Evolutionary conservation across 352 stramenopile species (phyloP).

Genomic region (Globisporangium spiculum): DNA sequence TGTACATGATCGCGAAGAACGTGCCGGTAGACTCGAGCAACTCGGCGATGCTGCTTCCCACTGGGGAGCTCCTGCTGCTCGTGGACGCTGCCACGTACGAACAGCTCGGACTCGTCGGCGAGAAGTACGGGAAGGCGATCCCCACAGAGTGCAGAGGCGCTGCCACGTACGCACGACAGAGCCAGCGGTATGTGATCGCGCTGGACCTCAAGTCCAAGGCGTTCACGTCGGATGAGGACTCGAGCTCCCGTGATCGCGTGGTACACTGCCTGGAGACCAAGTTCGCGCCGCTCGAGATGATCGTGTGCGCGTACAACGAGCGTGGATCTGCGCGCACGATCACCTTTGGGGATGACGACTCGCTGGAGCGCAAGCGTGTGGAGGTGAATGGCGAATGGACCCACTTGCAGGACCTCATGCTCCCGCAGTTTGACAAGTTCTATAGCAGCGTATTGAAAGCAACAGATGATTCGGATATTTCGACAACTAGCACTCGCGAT

Average conservation of each 20-base stretch:
- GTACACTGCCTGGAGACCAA: conserved; percentile 40
- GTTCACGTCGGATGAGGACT: conserved; percentile 24
- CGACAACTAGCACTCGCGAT: conserved; percentile 5
- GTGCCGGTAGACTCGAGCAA: conserved; percentile 55
- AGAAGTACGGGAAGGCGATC: conserved; percentile 48
- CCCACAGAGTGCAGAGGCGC: conserved; percentile 18
- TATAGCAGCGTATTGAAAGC: conserved; percentile 17
- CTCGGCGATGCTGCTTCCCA: conserved; percentile 62
- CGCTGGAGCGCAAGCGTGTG: conserved; percentile 52
- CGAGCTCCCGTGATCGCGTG: conserved; percentile 35
- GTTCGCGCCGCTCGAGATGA: conserved; percentile 61
- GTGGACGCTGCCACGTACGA: conserved; percentile 66
- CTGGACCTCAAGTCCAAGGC: conserved; percentile 54
- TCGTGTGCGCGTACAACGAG: conserved; percentile 72
- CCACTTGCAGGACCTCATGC: conserved; percentile 40
- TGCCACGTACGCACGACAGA: conserved; percentile 23
- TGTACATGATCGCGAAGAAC: conserved; percentile 83
- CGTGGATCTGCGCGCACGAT: conserved; percentile 60
- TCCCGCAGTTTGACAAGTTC: conserved; percentile 55
- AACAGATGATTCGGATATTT: neutral
- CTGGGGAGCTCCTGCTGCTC: conserved; percentile 65
- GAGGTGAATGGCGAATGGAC: conserved; percentile 54
- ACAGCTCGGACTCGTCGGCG: conserved; percentile 64
- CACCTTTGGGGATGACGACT: conserved; percentile 68
- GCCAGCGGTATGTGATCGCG: conserved; percentile 56